phyloP scores from a whole-genome alignment of 1,284 basidiomycete species.

The Cutaneotrichosporon spelunceum region DNA sequence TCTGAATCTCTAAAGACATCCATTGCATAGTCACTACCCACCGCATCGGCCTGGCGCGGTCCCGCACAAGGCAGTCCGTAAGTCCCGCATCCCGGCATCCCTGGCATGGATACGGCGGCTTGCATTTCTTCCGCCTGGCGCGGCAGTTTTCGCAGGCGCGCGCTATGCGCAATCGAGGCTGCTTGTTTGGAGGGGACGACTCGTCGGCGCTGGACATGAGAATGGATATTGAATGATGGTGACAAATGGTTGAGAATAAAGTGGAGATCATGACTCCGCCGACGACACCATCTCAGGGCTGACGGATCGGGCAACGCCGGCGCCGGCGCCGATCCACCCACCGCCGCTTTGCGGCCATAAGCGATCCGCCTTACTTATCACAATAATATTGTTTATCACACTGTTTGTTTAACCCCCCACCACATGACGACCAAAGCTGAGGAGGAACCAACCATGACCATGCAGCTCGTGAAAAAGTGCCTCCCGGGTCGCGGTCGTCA shows the following conservation, averaged over 20 bases:
- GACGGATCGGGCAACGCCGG: too few species aligned
- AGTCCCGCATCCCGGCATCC: constrained; percentile 20
- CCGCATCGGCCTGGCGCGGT: constrained; percentile 16
- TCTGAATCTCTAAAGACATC: too few species aligned
- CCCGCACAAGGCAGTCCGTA: constrained; percentile 18
- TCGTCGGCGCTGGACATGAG: constrained; percentile 10
- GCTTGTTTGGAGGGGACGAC: constrained; percentile 9
- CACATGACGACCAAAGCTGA: constrained; percentile 7
- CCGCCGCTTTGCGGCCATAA: too few species aligned
- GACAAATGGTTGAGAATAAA: too few species aligned
- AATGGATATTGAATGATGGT: not conserved
- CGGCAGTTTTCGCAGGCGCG: constrained; percentile 23
- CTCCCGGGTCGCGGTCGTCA: not conserved
- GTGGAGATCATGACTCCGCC: too few species aligned
- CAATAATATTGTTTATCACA: too few species aligned
- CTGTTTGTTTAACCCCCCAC: too few species aligned
- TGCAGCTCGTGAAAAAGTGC: constrained; percentile 13
- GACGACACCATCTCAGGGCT: too few species aligned
- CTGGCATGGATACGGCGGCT: constrained; percentile 21
- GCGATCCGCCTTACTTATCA: too few species aligned
- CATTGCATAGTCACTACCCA: too few species aligned
- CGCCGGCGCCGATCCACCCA: too few species aligned
- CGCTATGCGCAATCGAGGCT: constrained; percentile 15
- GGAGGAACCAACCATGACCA: constrained; percentile 20
- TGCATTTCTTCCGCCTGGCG: constrained; percentile 18